phyloP scores from a whole-genome alignment of 345 rosid genomes.

The Citrus trifoliata region DNA sequence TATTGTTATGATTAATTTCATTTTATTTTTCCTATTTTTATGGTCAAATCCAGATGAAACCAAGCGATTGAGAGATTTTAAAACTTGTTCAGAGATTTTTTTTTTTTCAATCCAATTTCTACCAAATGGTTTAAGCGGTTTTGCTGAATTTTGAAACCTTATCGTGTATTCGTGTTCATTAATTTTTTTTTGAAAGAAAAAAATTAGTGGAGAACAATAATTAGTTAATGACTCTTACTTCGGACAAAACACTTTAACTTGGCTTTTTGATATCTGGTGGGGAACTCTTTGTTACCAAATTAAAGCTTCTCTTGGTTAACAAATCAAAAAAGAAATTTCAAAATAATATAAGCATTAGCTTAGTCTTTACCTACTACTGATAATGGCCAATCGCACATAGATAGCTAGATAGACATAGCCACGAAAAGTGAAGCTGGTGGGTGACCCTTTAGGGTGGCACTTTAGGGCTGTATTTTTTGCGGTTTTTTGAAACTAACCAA shows the following conservation, averaged over 20 bases:
- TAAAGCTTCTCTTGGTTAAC: background rate
- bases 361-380: background rate
- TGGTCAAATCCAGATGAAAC: background rate
- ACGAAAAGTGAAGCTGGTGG: slow-evolving; percentile 11
- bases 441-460: too few species aligned
- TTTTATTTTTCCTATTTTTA: background rate
- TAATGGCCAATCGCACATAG: background rate
- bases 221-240: background rate
- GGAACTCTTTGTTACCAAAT: background rate
- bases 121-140: too few species aligned
- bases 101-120: too few species aligned
- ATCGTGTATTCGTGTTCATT: too few species aligned
- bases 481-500: slow-evolving; percentile 21
- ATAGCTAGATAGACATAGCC: background rate
- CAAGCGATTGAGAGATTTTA: background rate
- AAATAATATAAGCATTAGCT: background rate
- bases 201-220: background rate
- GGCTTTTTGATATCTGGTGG: background rate
- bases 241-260: too few species aligned
- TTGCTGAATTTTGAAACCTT: too few species aligned
- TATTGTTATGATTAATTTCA: background rate
- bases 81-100: background rate
- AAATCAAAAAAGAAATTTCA: too few species aligned
- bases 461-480: slow-evolving; percentile 14
- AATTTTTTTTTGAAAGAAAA: too few species aligned